phyloP scores from a whole-genome alignment of 164 flowering plant genomes.

The Liquidambar formosana region DNA sequence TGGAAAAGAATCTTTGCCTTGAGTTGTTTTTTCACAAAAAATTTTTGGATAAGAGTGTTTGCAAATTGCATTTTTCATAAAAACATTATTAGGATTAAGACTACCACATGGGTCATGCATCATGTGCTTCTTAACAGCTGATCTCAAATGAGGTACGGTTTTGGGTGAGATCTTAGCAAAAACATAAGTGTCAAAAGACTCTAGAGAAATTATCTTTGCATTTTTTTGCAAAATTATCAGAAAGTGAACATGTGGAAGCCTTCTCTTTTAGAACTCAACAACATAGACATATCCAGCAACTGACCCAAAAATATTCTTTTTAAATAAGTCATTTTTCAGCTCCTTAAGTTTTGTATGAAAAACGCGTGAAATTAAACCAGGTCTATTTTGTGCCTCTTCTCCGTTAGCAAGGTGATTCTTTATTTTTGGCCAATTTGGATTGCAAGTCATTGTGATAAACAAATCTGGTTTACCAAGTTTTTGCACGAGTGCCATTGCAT shows the following conservation, averaged over 20 bases:
- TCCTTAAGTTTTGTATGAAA: background rate
- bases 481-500: slow-evolving; percentile 10
- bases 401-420: too few species aligned
- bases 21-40: background rate
- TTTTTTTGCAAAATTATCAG: background rate
- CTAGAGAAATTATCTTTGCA: background rate
- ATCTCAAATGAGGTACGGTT: background rate
- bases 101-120: background rate
- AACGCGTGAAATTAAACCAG: background rate
- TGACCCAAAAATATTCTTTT: background rate
- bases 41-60: background rate
- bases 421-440: background rate
- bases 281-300: background rate
- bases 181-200: background rate
- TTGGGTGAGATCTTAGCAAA: background rate
- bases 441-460: slow-evolving; percentile 11
- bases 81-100: background rate
- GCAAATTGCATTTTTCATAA: too few species aligned
- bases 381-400: background rate
- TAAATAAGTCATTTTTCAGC: background rate
- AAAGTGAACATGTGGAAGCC: background rate
- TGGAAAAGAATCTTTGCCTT: background rate
- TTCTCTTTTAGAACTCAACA: background rate
- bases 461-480: slow-evolving; percentile 5
- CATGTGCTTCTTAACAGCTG: background rate